Evolutionary conservation across 768 basidiomycete genomes (phyloP), one percentile per base, ranked within the genome.

Genomic region (Hydnomerulius pinastri): DNA sequence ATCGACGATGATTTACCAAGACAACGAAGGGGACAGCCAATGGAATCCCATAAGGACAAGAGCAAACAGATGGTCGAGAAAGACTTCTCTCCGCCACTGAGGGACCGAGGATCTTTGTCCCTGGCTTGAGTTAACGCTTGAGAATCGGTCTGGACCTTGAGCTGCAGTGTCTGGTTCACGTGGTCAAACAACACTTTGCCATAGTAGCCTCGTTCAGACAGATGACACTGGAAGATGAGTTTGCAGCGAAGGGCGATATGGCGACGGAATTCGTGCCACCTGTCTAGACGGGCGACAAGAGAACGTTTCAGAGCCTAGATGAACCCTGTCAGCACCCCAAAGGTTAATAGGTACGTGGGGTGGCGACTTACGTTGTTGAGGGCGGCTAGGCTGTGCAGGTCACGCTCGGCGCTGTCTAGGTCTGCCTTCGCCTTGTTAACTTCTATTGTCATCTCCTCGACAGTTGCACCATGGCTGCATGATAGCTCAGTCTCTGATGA

Each of bases 31-130:
- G 97, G 97, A 64, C 95, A 95, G 1, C 90, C 88, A 48, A 95
- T 93, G 13, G 92, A 86, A 61, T 97, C 91, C 97, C 97, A 99
- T 38, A 99, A 76, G 4, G 97, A 86, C n/a, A 98, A 73, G 40
- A 99, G 73, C 44, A 99, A 69, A 58, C 93, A 95, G 55, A 98
- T 92, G 1, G 96, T 98, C 6, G 94, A 90, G 71, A 97, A 99
- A 6, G 92, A 95, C 69, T 97, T 96, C 68, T 98, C 96, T 32
- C 96, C 95, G 40, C 95, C 95, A 57, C 90, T 92, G 15, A 95
- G 76, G 25, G 88, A 87, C 30, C 84, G 85, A 4, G 92, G 88
- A 62, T 94, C 90, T 67, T 92, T 92, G 58, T 92, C 89, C 28
- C 79, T 75, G 4, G 73, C 78, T 66, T 86, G 84, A 0, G 85